Evolutionary conservation across 257 asterid species (phyloP), one percentile per base, ranked within the genome.

Genomic region (Nicotiana knightiana): DNA sequence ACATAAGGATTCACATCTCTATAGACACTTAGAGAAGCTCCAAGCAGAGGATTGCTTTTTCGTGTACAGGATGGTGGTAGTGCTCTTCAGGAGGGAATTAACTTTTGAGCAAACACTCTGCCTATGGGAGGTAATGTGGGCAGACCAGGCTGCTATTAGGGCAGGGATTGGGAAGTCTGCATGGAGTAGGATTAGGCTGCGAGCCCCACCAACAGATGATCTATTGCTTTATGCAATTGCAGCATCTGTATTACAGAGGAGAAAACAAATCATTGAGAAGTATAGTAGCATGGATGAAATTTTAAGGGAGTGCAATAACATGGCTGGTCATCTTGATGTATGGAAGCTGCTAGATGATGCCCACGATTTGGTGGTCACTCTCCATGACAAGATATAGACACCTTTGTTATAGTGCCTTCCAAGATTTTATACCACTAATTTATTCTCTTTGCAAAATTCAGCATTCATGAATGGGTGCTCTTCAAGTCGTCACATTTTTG

Each of bases 41-140:
- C 85, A 92, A 77, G 99, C 97, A 2, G 99, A 95, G 85, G 98
- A 95, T 77, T 95, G 99, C 28, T 95, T 93, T 87, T 95, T 95
- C 15, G 98, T 95, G 83, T 95, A 95, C 82, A 87, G 99, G 82
- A 95, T 95, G 99, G 98, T 95, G 82, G 97, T 95, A 0, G 99
- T 95, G 46, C 79, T 95, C 73, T 95, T 95, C 90, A 85, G 99
- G 57, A 85, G 99, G 85, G 99, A 95, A 87, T 77, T 94, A 66
- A 86, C 88, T 53, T 90, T 93, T 17, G 98, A 93, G 85, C 98
- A 92, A 92, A 93, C 94, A 9, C 92, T 93, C 54, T 91, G 95
- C 86, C 92, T 95, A 0, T 95, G 98, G 98, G 98, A 95, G 87
- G 97, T 95, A 26, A 93, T 93, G 97, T 95, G 98, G 98, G 98